Evolutionary conservation across 2,329 filamentous ascomycete species (phyloP).

Genomic region (Parascedosporium putredinis): DNA sequence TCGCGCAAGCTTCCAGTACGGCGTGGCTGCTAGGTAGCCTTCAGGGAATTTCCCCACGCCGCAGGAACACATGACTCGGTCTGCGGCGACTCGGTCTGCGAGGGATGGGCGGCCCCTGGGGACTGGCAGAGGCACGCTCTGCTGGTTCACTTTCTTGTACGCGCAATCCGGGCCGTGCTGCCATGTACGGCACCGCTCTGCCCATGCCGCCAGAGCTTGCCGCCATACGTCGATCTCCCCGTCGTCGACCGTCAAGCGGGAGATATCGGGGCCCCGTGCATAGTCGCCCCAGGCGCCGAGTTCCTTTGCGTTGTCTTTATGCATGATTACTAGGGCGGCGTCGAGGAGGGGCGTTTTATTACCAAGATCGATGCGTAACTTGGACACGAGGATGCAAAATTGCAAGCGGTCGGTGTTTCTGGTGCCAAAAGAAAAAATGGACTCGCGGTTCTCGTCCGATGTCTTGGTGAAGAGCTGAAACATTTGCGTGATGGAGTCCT

Average conservation of each 20-base stretch:
- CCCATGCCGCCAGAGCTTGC: not conserved
- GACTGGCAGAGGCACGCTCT: slow-evolving; percentile 26
- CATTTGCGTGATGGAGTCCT: not conserved
- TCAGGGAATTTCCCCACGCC: slow-evolving; percentile 18
- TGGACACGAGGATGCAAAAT: not conserved
- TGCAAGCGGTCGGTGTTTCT: not conserved
- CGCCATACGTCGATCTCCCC: not conserved
- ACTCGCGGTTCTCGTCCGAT: not conserved
- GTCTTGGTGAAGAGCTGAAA: not conserved
- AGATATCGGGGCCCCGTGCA: not conserved
- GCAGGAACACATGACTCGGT: slow-evolving; percentile 33
- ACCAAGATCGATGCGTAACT: not conserved
- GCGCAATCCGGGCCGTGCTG: slow-evolving; percentile 30
- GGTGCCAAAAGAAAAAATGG: not conserved
- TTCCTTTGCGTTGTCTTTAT: not conserved
- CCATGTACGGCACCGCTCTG: slow-evolving; percentile 39
- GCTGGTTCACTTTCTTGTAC: slow-evolving; percentile 20
- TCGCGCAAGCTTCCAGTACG: slow-evolving; percentile 30
- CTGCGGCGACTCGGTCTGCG: too few relatives aligned
- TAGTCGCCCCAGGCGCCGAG: not conserved
- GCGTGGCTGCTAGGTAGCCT: slow-evolving; percentile 24
- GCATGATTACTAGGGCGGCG: not conserved
- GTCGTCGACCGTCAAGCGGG: not conserved
- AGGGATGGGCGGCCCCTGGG: too few relatives aligned
- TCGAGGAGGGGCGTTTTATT: not conserved